These are phyloP conservation scores for Heritiera littoralis DNA, from an alignment of 345 rosid genomes.

Conservation along the genomic window DNA sequence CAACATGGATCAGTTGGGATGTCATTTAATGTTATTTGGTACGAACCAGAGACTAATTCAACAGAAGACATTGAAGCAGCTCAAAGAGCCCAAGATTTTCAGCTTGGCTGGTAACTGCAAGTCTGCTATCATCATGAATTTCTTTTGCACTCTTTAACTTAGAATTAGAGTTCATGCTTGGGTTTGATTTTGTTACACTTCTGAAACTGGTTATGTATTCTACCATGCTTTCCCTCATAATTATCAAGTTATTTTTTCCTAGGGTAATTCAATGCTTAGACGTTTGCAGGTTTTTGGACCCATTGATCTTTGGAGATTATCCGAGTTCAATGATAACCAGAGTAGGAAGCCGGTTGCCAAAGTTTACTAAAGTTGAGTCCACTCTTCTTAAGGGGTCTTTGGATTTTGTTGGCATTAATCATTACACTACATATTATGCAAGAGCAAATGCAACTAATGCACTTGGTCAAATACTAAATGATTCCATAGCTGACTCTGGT, in stretches of 20 bases:
- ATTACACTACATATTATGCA: conserved; percentile 86
- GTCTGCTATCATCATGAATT: neutral
- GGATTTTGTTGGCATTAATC: conserved; percentile 94
- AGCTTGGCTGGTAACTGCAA: conserved; percentile 79
- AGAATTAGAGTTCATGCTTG: neutral
- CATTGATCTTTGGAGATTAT: conserved; percentile 82
- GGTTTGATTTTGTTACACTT: neutral
- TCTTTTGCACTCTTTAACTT: neutral
- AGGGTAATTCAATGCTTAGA: neutral
- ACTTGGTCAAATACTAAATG: conserved; percentile 51
- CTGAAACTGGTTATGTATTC: neutral
- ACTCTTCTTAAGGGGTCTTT: conserved; percentile 71
- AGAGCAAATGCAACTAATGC: conserved; percentile 34
- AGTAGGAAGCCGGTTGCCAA: conserved; percentile 75
- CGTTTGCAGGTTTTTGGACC: conserved; percentile 75
- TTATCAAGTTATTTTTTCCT: neutral
- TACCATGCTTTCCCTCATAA: neutral
- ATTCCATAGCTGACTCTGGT: conserved; percentile 79
- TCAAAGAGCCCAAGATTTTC: conserved; percentile 96
- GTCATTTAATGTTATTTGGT: conserved; percentile 86
- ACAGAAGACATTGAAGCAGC: conserved; percentile 71
- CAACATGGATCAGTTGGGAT: conserved; percentile 79
- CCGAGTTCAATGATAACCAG: conserved; percentile 82
- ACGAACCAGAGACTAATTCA: conserved; percentile 56
- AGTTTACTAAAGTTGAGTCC: conserved; percentile 57